Percentiles rank a stretch among this genome's conserved stretches.
Evolutionary conservation across 768 basidiomycete species (phyloP).

Genomic region (Sporobolomyces phaffii): DNA sequence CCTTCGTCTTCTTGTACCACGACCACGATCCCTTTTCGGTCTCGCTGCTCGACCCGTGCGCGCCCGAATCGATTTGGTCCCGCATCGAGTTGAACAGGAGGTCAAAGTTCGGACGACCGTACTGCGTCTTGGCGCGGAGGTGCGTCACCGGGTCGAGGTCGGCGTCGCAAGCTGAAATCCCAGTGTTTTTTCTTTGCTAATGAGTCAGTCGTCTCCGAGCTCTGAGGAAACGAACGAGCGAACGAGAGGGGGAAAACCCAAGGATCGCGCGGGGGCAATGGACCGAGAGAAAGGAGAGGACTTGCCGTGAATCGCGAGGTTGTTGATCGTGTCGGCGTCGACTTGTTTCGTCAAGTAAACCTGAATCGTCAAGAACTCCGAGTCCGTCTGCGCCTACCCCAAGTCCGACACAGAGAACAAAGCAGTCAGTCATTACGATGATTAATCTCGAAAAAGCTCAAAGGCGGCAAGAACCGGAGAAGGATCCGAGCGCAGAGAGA

Average conservation of each 20-base stretch:
- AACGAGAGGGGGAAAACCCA: too few species aligned
- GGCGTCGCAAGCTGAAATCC: constrained; percentile 52
- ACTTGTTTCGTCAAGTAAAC: constrained; percentile 85
- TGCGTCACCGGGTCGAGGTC: constrained; percentile 85
- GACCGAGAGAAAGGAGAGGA: neutral
- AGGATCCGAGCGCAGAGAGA: neutral
- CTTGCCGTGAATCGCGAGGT: constrained; percentile 71
- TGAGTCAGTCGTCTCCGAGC: too few species aligned
- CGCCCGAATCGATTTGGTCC: constrained; percentile 69
- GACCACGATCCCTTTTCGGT: too few species aligned
- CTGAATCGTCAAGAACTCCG: constrained; percentile 86
- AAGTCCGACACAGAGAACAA: too few species aligned
- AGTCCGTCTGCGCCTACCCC: constrained; percentile 50
- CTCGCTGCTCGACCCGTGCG: constrained; percentile 71
- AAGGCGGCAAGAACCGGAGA: too few species aligned
- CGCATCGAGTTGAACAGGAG: constrained; percentile 68
- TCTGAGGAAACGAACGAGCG: too few species aligned
- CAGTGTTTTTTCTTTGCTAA: too few species aligned
- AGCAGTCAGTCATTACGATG: too few species aligned
- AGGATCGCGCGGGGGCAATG: too few species aligned
- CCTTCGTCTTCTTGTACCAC: constrained; percentile 77
- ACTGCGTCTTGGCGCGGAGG: constrained; percentile 80
- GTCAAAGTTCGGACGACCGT: constrained; percentile 86
- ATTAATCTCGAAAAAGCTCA: too few species aligned
- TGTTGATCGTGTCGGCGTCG: constrained; percentile 79